Percentiles rank a stretch among this genome's conserved stretches.
phyloP scores from a whole-genome alignment of 2,329 filamentous ascomycete genomes.

The Davidsoniella virescens region DNA sequence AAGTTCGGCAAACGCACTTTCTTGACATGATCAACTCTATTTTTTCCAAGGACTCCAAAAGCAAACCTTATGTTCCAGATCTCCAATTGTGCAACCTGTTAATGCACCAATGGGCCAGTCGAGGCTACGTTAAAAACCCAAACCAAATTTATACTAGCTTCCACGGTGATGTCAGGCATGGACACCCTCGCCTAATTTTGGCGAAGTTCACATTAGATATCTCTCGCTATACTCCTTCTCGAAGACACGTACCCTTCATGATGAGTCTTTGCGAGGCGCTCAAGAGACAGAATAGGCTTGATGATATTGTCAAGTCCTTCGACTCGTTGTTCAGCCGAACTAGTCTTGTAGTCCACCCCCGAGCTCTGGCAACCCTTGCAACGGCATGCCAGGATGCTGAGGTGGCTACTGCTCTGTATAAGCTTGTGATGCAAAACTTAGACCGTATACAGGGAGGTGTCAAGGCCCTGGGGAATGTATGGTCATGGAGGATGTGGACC shows the following conservation, averaged over 20 bases:
- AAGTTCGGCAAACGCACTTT: constrained; percentile 12
- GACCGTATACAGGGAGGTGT: constrained; percentile 6
- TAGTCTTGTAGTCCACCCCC: constrained; percentile 1
- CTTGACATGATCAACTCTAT: constrained; percentile 12
- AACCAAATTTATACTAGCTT: background rate
- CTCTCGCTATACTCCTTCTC: constrained; percentile 2
- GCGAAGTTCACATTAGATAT: constrained; percentile 9
- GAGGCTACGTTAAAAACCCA: constrained; percentile 8
- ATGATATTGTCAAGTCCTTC: constrained; percentile 14
- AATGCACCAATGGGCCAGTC: constrained; percentile 15
- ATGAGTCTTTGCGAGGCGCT: constrained; percentile 13
- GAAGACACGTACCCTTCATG: constrained; percentile 9
- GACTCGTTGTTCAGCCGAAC: constrained; percentile 4
- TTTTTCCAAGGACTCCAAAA: constrained; percentile 6
- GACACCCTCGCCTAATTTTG: background rate
- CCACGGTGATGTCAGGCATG: background rate
- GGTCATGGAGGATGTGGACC: constrained; percentile 22
- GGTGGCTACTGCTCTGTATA: constrained; percentile 17
- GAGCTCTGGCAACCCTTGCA: constrained; percentile 10
- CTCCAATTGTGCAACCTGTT: constrained; percentile 14
- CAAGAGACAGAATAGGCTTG: constrained; percentile 11
- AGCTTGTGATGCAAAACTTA: constrained; percentile 7
- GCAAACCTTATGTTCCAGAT: constrained; percentile 4
- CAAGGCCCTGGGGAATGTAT: constrained; percentile 14
- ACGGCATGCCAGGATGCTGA: constrained; percentile 16